phyloP scores from a whole-genome alignment of 345 rosid species.

The Anastatica hierochuntica region DNA sequence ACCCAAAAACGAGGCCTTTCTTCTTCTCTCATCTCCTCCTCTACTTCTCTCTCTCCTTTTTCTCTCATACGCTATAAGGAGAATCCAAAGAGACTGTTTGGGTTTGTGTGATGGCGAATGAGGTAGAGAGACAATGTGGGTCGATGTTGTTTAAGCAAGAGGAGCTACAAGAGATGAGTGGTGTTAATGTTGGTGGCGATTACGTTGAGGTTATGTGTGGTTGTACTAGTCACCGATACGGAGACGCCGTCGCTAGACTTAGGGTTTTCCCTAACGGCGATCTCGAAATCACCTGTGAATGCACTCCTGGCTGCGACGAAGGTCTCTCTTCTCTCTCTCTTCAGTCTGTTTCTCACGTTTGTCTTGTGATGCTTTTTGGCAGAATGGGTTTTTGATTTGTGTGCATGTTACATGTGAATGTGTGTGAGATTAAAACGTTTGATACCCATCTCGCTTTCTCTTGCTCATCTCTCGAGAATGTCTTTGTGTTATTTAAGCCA shows the following conservation, averaged over 20 bases:
- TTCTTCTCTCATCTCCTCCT: too few relatives aligned
- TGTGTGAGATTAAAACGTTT: conserved; percentile 31
- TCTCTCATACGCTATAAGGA: conserved; percentile 13
- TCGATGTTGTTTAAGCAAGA: conserved; percentile 64
- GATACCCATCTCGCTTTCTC: conserved; percentile 36
- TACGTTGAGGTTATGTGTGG: conserved; percentile 94
- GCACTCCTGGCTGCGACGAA: conserved; percentile 98
- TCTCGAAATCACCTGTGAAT: conserved; percentile 91
- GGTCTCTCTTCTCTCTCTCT: conserved; percentile 38
- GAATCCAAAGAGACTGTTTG: conserved; percentile 13
- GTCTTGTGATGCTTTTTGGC: conserved; percentile 6
- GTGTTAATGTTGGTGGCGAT: conserved; percentile 55
- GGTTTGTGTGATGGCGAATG: conserved; percentile 55
- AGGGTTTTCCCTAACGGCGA: conserved; percentile 95
- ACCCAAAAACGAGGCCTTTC: conserved; percentile 31
- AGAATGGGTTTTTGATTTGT: conserved; percentile 31
- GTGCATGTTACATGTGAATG: conserved; percentile 29
- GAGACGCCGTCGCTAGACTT: conserved; percentile 98
- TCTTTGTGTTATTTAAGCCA: neutral
- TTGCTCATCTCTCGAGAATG: neutral
- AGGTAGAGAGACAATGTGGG: conserved; percentile 40
- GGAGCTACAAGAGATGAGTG: conserved; percentile 80
- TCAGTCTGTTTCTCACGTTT: too few relatives aligned
- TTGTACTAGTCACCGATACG: conserved; percentile 95
- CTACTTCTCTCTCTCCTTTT: conserved; percentile 4